These are phyloP conservation scores for Leptodermis oblonga DNA, from an alignment of 257 asterid genomes.

Conservation along the genomic window DNA sequence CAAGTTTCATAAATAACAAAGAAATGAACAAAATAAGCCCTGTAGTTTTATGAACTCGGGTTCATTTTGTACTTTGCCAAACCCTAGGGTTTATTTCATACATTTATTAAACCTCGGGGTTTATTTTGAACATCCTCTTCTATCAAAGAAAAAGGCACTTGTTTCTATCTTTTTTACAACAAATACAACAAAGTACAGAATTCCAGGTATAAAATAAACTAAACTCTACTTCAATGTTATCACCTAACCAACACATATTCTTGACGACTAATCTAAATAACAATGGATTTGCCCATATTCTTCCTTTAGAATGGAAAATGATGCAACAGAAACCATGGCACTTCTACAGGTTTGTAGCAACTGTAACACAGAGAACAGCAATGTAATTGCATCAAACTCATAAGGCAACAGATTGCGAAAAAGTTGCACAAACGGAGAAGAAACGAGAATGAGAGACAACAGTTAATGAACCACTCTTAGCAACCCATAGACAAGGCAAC, in stretches of 20 bases:
- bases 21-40: too few relatives aligned
- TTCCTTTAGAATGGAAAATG: background rate
- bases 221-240: background rate
- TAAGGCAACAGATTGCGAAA: background rate
- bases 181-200: too few relatives aligned
- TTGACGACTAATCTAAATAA: too few relatives aligned
- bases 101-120: too few relatives aligned
- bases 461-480: background rate
- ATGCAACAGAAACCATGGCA: background rate
- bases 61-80: too few relatives aligned
- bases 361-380: background rate
- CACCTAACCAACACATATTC: background rate
- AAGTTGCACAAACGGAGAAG: background rate
- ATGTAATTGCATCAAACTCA: background rate
- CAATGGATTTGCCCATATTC: background rate
- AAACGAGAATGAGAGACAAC: background rate
- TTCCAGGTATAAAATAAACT: background rate
- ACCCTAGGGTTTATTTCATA: too few relatives aligned
- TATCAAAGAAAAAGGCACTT: background rate
- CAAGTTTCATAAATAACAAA: too few relatives aligned
- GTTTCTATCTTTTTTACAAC: too few relatives aligned
- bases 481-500: background rate
- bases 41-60: too few relatives aligned
- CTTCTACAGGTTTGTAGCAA: background rate
- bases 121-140: background rate